Percentiles rank a stretch among this genome's conserved stretches.
Evolutionary conservation across 768 basidiomycete species (phyloP).

Genomic region (Thelephora ganbajun): DNA sequence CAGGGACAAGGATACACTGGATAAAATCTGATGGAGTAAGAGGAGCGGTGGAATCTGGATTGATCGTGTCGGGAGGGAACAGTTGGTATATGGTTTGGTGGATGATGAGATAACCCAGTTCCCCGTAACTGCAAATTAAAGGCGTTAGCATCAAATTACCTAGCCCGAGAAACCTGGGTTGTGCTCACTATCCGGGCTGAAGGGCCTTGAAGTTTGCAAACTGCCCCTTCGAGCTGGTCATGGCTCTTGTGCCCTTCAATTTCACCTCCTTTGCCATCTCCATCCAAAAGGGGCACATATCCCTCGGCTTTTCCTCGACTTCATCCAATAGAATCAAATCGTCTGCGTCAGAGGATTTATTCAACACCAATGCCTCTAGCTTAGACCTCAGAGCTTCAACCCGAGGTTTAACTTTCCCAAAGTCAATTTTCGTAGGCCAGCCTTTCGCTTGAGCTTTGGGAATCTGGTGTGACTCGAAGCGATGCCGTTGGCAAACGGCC

Average conservation of each 20-base stretch:
- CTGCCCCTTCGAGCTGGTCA: slow-evolving; percentile 58
- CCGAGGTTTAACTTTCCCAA: slow-evolving; percentile 36
- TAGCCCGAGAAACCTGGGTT: not conserved
- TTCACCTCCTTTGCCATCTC: slow-evolving; percentile 51
- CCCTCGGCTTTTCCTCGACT: slow-evolving; percentile 18
- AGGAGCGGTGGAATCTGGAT: slow-evolving; percentile 40
- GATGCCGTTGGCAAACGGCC: slow-evolving; percentile 62
- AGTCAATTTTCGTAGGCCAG: slow-evolving; percentile 69
- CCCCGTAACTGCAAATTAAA: slow-evolving; percentile 54
- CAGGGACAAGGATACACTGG: slow-evolving; percentile 79
- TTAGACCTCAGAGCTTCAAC: slow-evolving; percentile 34
- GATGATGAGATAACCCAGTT: slow-evolving; percentile 71
- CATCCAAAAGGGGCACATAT: slow-evolving; percentile 50
- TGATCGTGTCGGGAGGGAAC: slow-evolving; percentile 50
- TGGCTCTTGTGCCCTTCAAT: slow-evolving; percentile 49
- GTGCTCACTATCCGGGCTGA: slow-evolving; percentile 80
- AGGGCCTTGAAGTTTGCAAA: slow-evolving; percentile 69
- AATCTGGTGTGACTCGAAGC: slow-evolving; percentile 59
- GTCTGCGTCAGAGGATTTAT: slow-evolving; percentile 11
- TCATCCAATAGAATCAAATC: slow-evolving; percentile 13
- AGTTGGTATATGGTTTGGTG: slow-evolving; percentile 62
- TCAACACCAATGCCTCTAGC: slow-evolving; percentile 35
- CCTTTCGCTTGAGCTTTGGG: slow-evolving; percentile 58
- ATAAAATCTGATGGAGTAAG: slow-evolving; percentile 67
- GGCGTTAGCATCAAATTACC: not conserved